These are phyloP conservation scores for Dendrobium officinale DNA, from an alignment of 106 monocot species.

Conservation along the genomic window DNA sequence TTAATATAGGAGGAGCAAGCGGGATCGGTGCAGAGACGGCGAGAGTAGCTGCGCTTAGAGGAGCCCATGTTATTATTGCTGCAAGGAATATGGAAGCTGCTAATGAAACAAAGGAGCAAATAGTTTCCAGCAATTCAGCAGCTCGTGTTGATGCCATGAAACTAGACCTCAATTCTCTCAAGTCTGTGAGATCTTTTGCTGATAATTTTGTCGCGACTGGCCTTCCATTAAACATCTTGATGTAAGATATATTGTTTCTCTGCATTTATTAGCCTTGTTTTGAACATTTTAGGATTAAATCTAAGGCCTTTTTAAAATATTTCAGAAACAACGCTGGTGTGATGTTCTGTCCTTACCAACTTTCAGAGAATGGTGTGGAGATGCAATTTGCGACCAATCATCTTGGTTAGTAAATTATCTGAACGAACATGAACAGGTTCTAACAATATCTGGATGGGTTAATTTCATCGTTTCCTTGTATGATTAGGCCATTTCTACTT, in stretches of 20 bases:
- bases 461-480: not conserved
- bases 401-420: slow-evolving; percentile 38
- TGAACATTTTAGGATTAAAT: not conserved
- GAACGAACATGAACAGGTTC: no score
- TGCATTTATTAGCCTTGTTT: not conserved
- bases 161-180: slow-evolving; percentile 81
- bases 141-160: slow-evolving; percentile 53
- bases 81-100: slow-evolving; percentile 73
- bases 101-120: slow-evolving; percentile 28
- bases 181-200: slow-evolving; percentile 57
- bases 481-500: slow-evolving; percentile 71
- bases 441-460: no score
- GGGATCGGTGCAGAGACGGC: slow-evolving; percentile 87
- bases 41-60: slow-evolving; percentile 66
- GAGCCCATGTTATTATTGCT: slow-evolving; percentile 71
- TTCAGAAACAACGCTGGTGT: slow-evolving; percentile 93
- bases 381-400: slow-evolving; percentile 91
- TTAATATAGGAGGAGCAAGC: slow-evolving; percentile 61
- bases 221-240: slow-evolving; percentile 80
- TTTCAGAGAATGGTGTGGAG: slow-evolving; percentile 76
- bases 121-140: slow-evolving; percentile 30
- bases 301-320: not conserved
- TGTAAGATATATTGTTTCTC: slow-evolving; percentile 27
- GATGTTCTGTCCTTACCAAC: slow-evolving; percentile 45
- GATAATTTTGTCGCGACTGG: slow-evolving; percentile 34